Evolutionary conservation across 768 basidiomycete species (phyloP).

Genomic region (Podaxis sp.): DNA sequence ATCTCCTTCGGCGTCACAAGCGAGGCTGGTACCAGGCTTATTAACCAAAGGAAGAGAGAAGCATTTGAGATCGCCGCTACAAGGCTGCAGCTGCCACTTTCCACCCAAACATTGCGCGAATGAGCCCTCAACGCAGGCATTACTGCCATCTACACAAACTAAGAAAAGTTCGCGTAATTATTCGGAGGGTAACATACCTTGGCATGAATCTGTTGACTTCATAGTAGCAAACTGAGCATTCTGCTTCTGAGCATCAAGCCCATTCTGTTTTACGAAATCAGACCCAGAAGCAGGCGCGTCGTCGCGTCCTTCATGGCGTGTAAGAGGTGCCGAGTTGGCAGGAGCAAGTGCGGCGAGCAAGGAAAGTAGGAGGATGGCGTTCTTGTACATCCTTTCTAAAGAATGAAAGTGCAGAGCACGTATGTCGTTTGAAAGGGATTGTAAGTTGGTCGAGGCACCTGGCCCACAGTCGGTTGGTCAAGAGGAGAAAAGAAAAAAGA

Average conservation of each 20-base stretch:
- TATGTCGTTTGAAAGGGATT: slow-evolving; percentile 11
- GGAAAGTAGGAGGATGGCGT: slow-evolving; percentile 19
- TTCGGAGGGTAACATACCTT: slow-evolving; percentile 25
- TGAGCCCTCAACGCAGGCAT: slow-evolving; percentile 33
- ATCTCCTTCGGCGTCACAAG: slow-evolving; percentile 37
- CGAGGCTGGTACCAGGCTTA: slow-evolving; percentile 38
- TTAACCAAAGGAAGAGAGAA: slow-evolving; percentile 47
- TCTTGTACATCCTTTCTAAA: slow-evolving; percentile 13
- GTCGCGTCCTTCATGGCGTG: slow-evolving; percentile 17
- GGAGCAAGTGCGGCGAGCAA: slow-evolving; percentile 23
- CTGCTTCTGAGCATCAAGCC: slow-evolving; percentile 42
- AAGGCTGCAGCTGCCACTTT: slow-evolving; percentile 34
- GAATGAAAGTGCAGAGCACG: slow-evolving; percentile 3
- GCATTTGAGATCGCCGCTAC: slow-evolving; percentile 33
- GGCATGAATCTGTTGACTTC: slow-evolving; percentile 41
- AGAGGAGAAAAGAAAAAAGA: slow-evolving; percentile 12
- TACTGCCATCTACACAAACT: slow-evolving; percentile 25
- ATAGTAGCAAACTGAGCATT: slow-evolving; percentile 45
- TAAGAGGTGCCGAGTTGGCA: slow-evolving; percentile 16
- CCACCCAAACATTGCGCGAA: slow-evolving; percentile 42
- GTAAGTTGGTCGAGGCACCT: slow-evolving; percentile 21
- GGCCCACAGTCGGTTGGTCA: slow-evolving; percentile 16
- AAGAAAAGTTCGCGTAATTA: background rate
- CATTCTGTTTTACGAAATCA: slow-evolving; percentile 37
- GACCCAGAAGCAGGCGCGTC: slow-evolving; percentile 7